Conservation (phyloP, 2,329 filamentous ascomycete species). For the Coleophoma crateriformis region DNA sequence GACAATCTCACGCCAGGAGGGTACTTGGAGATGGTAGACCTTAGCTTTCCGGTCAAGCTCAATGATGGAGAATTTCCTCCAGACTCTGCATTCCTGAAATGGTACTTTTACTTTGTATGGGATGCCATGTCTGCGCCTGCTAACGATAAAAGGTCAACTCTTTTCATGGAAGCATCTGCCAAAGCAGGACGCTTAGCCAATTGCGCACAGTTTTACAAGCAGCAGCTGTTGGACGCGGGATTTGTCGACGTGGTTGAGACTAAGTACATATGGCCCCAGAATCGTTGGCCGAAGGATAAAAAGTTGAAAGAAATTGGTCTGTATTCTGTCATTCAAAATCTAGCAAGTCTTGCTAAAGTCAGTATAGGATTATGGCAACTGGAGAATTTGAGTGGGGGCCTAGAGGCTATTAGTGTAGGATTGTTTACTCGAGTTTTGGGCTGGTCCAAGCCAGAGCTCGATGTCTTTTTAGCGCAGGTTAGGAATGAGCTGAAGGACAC, state of each 20-base stretch:
- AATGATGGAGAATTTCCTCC: not conserved
- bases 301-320: not conserved
- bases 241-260: not conserved
- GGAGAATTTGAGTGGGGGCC: not conserved
- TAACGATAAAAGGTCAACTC: not conserved
- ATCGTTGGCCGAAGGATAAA: not conserved
- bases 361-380: not conserved
- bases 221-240: not conserved
- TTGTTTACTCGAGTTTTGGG: not conserved
- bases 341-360: too few relatives aligned
- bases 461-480: not conserved
- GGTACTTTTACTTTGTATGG: too few relatives aligned
- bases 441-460: not conserved
- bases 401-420: not conserved
- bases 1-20: not conserved
- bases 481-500: not conserved
- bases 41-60: not conserved
- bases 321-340: too few relatives aligned
- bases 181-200: slow-evolving; percentile 2
- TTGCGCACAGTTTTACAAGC: not conserved
- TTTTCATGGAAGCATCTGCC: not conserved
- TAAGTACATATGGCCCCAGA: not conserved
- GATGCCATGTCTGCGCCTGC: not conserved
- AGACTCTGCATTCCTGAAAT: not conserved
- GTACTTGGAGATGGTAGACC: not conserved